Percentiles rank a stretch among this genome's conserved stretches.
These are phyloP conservation scores for Tylopilus sp. DNA, from an alignment of 1,284 basidiomycete genomes.

Conservation along the genomic window DNA sequence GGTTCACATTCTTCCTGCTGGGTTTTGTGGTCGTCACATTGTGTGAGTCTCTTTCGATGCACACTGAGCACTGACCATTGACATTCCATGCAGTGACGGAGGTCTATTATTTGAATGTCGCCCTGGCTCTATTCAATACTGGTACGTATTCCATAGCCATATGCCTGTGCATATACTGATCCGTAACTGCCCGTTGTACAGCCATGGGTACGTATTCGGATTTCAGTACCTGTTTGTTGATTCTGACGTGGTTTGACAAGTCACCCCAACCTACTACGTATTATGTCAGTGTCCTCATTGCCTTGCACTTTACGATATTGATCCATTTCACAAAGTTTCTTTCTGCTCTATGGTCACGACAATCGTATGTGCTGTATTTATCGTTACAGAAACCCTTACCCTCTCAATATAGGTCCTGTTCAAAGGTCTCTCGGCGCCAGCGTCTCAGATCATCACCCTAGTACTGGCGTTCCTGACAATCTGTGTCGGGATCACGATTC, in stretches of 20 bases:
- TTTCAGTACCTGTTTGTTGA: constrained; percentile 17
- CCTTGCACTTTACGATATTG: not conserved
- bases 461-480: constrained; percentile 93
- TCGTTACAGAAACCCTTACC: constrained; percentile 4
- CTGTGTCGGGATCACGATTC: constrained; percentile 91
- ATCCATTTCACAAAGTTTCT: constrained; percentile 36
- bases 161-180: constrained; percentile 9
- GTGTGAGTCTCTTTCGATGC: constrained; percentile 53
- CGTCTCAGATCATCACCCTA: constrained; percentile 86
- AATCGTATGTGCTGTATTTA: constrained; percentile 59
- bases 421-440: constrained; percentile 88
- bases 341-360: constrained; percentile 92
- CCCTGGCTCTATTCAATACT: constrained; percentile 95
- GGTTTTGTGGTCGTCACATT: constrained; percentile 89
- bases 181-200: constrained; percentile 41
- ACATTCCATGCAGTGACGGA: constrained; percentile 75
- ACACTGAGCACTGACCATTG: constrained; percentile 25
- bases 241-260: constrained; percentile 49
- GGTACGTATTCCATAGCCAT: constrained; percentile 54
- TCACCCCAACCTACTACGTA: constrained; percentile 92
- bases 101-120: constrained; percentile 97
- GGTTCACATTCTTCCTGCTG: constrained; percentile 92
- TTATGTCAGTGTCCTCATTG: constrained; percentile 62
- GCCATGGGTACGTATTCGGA: constrained; percentile 75
- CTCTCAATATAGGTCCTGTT: constrained; percentile 75